These are phyloP conservation scores for Letharia lupina DNA, from an alignment of 495 filamentous ascomycete genomes.

Conservation along the genomic window DNA sequence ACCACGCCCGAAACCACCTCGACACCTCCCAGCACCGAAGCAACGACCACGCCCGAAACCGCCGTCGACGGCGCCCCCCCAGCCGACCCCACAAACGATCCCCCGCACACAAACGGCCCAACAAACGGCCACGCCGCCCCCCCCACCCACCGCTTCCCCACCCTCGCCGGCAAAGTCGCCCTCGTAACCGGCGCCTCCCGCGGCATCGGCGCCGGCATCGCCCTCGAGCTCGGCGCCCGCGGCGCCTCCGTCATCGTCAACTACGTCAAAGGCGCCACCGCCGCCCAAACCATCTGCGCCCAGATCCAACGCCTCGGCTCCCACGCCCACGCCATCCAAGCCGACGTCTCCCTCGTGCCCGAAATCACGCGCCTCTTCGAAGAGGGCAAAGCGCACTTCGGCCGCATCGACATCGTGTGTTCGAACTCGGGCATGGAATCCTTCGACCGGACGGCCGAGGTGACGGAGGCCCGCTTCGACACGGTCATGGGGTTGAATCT, in stretches of 20 bases:
- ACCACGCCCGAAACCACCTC: neutral
- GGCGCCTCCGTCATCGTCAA: conserved; percentile 70
- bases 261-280: conserved; percentile 55
- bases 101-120: neutral
- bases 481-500: conserved; percentile 69
- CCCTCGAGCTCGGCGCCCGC: conserved; percentile 64
- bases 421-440: conserved; percentile 54
- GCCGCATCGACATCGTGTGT: conserved; percentile 67
- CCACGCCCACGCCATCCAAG: conserved; percentile 61
- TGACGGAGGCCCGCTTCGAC: conserved; percentile 69
- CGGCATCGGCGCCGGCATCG: conserved; percentile 67
- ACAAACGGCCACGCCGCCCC: neutral
- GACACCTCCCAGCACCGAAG: neutral
- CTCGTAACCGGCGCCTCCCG: conserved; percentile 65
- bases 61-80: no score
- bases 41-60: neutral
- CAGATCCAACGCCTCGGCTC: conserved; percentile 52
- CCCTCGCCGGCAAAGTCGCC: conserved; percentile 58
- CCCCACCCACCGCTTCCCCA: conserved; percentile 28
- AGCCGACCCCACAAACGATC: no score
- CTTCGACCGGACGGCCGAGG: conserved; percentile 48
- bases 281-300: conserved; percentile 54
- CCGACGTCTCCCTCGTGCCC: conserved; percentile 59
- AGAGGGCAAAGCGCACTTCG: conserved; percentile 57
- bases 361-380: conserved; percentile 57